Evolutionary conservation across 2,329 filamentous ascomycete genomes (phyloP).

Genomic region (Fusarium sp.): DNA sequence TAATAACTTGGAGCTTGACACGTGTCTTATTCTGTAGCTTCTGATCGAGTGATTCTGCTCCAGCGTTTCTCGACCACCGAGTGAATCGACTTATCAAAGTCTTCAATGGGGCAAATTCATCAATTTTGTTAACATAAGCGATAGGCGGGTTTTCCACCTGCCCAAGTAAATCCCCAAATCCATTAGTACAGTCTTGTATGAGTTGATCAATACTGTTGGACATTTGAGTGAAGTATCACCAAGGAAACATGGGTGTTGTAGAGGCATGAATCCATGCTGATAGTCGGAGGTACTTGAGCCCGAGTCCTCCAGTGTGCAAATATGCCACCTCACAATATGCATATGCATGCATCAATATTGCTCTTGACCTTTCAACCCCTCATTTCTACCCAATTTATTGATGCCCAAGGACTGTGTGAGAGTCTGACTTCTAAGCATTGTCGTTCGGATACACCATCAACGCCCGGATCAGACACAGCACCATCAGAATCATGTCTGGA

Average conservation of each 20-base stretch:
- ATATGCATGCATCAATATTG: not conserved
- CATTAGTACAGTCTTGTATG: not conserved
- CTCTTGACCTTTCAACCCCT: not conserved
- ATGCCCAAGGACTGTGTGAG: not conserved
- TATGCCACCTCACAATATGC: not conserved
- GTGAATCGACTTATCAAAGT: not conserved
- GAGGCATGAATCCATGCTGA: not conserved
- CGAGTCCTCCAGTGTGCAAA: not conserved
- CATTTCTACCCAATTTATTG: not conserved
- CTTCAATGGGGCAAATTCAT: not conserved
- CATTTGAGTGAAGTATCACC: not conserved
- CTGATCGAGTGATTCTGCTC: not conserved
- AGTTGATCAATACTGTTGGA: not conserved
- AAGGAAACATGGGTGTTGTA: not conserved
- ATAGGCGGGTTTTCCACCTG: too few species aligned
- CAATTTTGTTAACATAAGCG: rapidly evolving
- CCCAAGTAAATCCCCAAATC: too few species aligned
- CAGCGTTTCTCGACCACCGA: not conserved
- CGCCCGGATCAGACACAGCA: too few species aligned
- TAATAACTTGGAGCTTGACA: not conserved
- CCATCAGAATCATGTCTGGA: not conserved
- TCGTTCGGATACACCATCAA: too few species aligned
- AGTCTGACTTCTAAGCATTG: too few species aligned
- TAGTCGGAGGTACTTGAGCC: too few species aligned
- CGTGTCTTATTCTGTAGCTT: not conserved